Base-by-base conservation (phyloP, 768 basidiomycete genomes). In the Amanita phalloides region DNA sequence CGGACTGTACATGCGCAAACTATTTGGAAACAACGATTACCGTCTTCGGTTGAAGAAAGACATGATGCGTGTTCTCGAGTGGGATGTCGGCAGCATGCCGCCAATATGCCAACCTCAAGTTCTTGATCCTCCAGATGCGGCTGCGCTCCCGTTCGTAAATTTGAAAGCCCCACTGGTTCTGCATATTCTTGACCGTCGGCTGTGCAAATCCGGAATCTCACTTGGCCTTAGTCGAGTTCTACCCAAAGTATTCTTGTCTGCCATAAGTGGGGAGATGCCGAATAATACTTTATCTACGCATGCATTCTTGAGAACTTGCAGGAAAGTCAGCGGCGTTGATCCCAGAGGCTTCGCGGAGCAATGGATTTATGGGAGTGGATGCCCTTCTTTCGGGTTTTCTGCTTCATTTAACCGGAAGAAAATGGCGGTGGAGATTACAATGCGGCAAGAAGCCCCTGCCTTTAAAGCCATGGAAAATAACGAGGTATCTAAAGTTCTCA, bases 341-440 rank as follows among this genome's bases (percentile, higher is more conserved):
- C 77, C 87, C 21, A 77, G 87, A 50, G 78, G 81, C 26, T 99
- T 99, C 62, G 90, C 91, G n/a, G 93, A 98, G 61, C 95, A 98
- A 65, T 99, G 96, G 96, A 91, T 99, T 55, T 96, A 93, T 61
- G 94, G 94, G 10, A 92, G 89, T 64, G 96, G 96, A 20, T 96
- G 93, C 64, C 96, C 96, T 0, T 77, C 84, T 2, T 93, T 99
- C 63, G 80, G 78, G 0, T 88, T 99, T 64, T 81, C 82, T 10
- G 92, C 95, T 0, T 83, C 82, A 33, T 98, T 98, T 68, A 95
- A 97, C 64, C 76, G 93, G 61, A 98, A 97, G 76, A 92, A 93
- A 68, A 96, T 98, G 86, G 87, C 92, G 1, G 91, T 99, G 35
- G 96, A 98, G 66, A 86, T 99, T 56, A 86, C 85, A 3, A 92